Conservation (phyloP, 345 rosid genomes). For the Mangifera indica region DNA sequence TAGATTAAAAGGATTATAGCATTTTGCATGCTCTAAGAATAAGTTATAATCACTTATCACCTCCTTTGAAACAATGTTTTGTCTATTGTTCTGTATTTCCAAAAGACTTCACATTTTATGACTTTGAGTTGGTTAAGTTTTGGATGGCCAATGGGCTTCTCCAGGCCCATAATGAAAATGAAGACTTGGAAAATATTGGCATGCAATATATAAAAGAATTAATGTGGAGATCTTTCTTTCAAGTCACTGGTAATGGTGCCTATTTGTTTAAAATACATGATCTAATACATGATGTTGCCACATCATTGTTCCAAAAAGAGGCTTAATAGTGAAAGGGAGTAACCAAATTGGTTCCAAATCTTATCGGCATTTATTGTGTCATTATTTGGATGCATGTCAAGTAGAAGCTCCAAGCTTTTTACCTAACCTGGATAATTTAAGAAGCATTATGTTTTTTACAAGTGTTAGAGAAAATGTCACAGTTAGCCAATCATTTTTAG, state of each 20-base stretch:
- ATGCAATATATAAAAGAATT: background rate
- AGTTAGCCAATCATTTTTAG: slow-evolving; percentile 2
- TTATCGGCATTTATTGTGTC: background rate
- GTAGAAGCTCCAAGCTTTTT: background rate
- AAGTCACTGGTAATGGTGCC: background rate
- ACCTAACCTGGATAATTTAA: background rate
- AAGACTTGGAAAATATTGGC: background rate
- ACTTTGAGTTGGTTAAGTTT: background rate
- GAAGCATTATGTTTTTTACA: slow-evolving; percentile 18
- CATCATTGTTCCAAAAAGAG: background rate
- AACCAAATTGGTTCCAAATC: background rate
- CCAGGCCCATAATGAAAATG: background rate
- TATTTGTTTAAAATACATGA: background rate
- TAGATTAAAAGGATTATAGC: too few relatives aligned
- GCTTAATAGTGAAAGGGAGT: background rate
- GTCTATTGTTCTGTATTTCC: background rate
- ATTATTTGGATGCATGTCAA: background rate
- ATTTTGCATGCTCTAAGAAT: background rate
- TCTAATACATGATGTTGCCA: background rate
- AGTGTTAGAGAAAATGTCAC: background rate
- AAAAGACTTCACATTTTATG: background rate
- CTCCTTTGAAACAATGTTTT: background rate
- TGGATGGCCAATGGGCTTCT: background rate
- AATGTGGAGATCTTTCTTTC: background rate
- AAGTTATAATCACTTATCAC: background rate